phyloP scores from a whole-genome alignment of 306 rosid species.

The Alnus rubra region DNA sequence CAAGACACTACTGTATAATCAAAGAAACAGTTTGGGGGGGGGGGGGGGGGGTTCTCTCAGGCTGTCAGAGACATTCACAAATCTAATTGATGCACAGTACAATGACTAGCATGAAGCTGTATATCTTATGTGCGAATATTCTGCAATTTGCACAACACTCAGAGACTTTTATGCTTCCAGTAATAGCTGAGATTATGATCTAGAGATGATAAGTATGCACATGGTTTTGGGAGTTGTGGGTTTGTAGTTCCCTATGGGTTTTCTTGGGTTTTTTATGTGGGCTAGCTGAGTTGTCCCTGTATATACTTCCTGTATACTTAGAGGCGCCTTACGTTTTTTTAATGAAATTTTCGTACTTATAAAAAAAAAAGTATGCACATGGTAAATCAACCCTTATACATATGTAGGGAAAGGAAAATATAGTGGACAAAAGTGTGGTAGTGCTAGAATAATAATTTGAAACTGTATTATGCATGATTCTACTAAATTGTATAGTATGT shows the following conservation, averaged over 20 bases:
- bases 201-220: background rate
- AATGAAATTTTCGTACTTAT: too few species aligned
- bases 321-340: too few species aligned
- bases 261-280: too few species aligned
- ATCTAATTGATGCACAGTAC: background rate
- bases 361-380: background rate
- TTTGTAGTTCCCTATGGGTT: too few species aligned
- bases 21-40: background rate
- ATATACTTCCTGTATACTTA: too few species aligned
- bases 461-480: too few species aligned
- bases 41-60: too few species aligned
- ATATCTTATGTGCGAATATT: constrained; percentile 2
- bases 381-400: background rate
- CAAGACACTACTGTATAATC: constrained; percentile 19
- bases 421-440: background rate
- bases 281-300: too few species aligned
- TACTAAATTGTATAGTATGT: background rate
- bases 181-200: background rate
- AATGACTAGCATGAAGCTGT: background rate
- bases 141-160: constrained; percentile 12
- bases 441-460: constrained; percentile 2
- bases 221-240: background rate
- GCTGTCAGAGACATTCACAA: too few species aligned
- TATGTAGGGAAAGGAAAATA: background rate
- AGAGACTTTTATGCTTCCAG: constrained; percentile 7